Base-by-base conservation (phyloP, 1,139 yeast genomes). In the Suhomyces panamericanus region DNA sequence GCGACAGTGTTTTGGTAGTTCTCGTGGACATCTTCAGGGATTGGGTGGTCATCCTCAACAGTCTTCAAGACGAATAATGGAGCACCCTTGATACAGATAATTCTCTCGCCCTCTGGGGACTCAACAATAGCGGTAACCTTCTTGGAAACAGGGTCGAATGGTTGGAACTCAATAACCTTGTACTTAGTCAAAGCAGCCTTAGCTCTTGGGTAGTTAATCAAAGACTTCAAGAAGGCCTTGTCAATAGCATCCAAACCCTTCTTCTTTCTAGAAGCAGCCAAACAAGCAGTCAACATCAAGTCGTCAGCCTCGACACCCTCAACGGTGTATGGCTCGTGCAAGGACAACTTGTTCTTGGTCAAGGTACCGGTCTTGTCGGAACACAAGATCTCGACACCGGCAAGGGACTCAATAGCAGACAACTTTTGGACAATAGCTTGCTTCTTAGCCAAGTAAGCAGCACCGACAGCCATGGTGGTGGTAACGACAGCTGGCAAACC, bases 381-480 rank as follows among this genome's bases (percentile, higher is more conserved):
- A 83, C 98, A 91, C 71, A 91, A 85, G 73, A 91, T 90, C 77
- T 91, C 98, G 67, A 91, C 98, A 86, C 98, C 98, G 60, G 98
- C 99, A 63, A 91, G 81, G 54, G 97, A 90, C 80, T 91, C 98
- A 76, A 91, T 91, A 59, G 98, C 98, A 73, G 96, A 88, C 67
- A 91, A 83, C 75, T 91, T 91, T 79, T 91, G 97, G 62, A 91
- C 98, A 81, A 91, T 91, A 63, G 97, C 98, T 79, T 90, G 90
- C 77, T 90, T 90, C 83, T 90, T 90, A 66, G 98, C 98, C 68
- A 91, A 82, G 88, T 90, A 90, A 69, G 97, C 97, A 70, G 98
- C 98, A 83, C 97, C 97, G 73, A 91, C 98, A 74, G 98, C 98
- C 95, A 91, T 89, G 72, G 98, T 91, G 65, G 97, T 91, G 80